These are phyloP conservation scores for Boletellus sp. DNA, from an alignment of 1,284 basidiomycete species.

Conservation along the genomic window DNA sequence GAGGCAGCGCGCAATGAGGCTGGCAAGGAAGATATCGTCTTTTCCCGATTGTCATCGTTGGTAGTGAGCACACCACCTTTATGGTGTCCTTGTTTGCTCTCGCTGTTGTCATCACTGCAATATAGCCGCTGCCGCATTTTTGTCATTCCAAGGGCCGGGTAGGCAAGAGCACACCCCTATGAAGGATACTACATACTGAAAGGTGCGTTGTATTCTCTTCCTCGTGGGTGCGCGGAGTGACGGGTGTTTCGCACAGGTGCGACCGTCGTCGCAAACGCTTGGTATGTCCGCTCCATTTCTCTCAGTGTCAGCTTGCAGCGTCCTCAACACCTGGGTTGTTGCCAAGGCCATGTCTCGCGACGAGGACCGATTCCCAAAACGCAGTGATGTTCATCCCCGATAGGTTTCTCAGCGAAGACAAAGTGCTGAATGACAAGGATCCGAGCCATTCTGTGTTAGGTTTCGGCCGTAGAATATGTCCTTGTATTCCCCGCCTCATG, in stretches of 20 bases:
- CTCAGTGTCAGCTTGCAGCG: not conserved
- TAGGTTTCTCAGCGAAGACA: constrained; percentile 10
- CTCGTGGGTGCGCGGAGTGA: not conserved
- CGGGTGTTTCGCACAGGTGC: constrained; percentile 1
- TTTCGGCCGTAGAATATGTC: constrained; percentile 20
- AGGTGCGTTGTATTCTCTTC: constrained; percentile 4
- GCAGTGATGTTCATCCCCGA: constrained; percentile 17
- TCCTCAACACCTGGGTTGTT: not conserved
- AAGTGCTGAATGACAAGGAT: constrained; percentile 10
- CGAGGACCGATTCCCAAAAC: constrained; percentile 15
- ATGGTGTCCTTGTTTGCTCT: too few species aligned
- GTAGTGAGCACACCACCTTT: too few species aligned
- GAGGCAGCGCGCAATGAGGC: constrained; percentile 53
- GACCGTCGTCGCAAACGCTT: constrained; percentile 15
- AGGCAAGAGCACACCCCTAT: too few species aligned
- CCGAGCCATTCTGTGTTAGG: constrained; percentile 16
- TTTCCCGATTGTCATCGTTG: too few species aligned
- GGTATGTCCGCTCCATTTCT: not conserved
- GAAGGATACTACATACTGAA: constrained; percentile 17
- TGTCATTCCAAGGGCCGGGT: too few species aligned
- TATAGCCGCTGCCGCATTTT: too few species aligned
- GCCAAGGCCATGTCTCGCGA: constrained; percentile 22
- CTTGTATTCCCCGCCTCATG: constrained; percentile 1
- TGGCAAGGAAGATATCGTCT: constrained; percentile 49
- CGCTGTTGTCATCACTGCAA: too few species aligned